These are phyloP conservation scores for Tuber calosporum DNA, from an alignment of 495 filamentous ascomycete species.

Conservation along the genomic window DNA sequence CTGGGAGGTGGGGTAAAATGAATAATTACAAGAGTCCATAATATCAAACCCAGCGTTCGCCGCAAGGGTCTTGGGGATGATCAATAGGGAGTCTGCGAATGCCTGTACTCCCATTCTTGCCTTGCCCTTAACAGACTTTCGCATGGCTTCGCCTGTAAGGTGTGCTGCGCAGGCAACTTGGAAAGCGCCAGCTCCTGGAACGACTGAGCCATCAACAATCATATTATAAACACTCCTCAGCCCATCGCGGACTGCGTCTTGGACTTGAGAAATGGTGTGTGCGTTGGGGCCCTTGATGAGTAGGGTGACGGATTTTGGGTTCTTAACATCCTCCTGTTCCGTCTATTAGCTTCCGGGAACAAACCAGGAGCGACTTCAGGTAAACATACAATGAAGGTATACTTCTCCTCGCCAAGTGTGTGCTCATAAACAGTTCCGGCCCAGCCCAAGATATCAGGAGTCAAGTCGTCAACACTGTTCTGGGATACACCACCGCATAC, in stretches of 20 bases:
- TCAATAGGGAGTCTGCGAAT: slow-evolving; percentile 84
- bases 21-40: slow-evolving; percentile 72
- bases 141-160: slow-evolving; percentile 71
- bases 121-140: slow-evolving; percentile 89
- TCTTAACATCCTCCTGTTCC: slow-evolving; percentile 80
- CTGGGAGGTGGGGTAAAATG: not conserved
- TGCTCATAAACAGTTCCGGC: slow-evolving; percentile 95
- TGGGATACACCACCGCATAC: slow-evolving; percentile 84
- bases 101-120: slow-evolving; percentile 89
- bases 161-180: slow-evolving; percentile 91
- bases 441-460: slow-evolving; percentile 86
- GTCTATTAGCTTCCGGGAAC: slow-evolving; percentile 26
- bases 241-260: slow-evolving; percentile 94
- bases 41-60: slow-evolving; percentile 95
- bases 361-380: not conserved
- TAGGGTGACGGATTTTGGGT: slow-evolving; percentile 96
- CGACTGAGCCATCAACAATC: slow-evolving; percentile 91
- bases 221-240: slow-evolving; percentile 95
- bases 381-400: slow-evolving; percentile 67
- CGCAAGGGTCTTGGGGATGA: slow-evolving; percentile 95
- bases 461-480: slow-evolving; percentile 92
- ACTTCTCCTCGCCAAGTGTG: slow-evolving; percentile 96
- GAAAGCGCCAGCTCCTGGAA: slow-evolving; percentile 92
- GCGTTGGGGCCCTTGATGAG: slow-evolving; percentile 96
- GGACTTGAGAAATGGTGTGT: slow-evolving; percentile 93